phyloP scores from a whole-genome alignment of 176 grass and related monocot species.

The Lolium perenne region DNA sequence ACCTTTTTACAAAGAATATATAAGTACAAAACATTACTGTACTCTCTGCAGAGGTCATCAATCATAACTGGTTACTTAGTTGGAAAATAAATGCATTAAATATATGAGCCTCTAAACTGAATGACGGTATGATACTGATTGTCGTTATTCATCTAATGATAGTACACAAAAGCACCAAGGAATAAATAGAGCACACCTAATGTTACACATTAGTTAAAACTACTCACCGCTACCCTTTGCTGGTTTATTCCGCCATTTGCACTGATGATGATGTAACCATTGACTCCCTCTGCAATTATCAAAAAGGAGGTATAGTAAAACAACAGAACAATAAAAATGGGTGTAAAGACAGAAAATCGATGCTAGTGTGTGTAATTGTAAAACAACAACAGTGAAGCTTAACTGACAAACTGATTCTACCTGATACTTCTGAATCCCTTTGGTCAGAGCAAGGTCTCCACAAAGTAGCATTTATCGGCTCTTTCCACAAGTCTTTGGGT shows the following conservation, averaged over 20 bases:
- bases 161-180: not conserved
- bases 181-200: constrained; percentile 14
- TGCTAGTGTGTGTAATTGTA: constrained; percentile 19
- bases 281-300: constrained; percentile 58
- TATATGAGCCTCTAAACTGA: constrained; percentile 23
- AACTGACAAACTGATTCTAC: constrained; percentile 36
- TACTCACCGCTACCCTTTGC: constrained; percentile 94
- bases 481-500: constrained; percentile 85
- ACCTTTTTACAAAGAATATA: not conserved
- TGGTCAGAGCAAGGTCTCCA: constrained; percentile 88
- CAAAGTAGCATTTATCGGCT: constrained; percentile 69
- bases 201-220: constrained; percentile 1
- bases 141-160: not conserved
- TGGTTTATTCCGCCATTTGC: constrained; percentile 99
- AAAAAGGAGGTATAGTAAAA: constrained; percentile 8
- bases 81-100: constrained; percentile 14
- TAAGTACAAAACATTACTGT: not conserved
- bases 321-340: not conserved
- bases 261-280: constrained; percentile 90
- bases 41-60: not conserved
- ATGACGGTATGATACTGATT: not conserved
- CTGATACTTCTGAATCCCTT: constrained; percentile 56
- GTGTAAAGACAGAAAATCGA: constrained; percentile 6
- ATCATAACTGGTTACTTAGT: not conserved
- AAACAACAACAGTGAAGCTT: not conserved